Conservation (phyloP, 2,329 filamentous ascomycete species). For the Microsporum audouinii region DNA sequence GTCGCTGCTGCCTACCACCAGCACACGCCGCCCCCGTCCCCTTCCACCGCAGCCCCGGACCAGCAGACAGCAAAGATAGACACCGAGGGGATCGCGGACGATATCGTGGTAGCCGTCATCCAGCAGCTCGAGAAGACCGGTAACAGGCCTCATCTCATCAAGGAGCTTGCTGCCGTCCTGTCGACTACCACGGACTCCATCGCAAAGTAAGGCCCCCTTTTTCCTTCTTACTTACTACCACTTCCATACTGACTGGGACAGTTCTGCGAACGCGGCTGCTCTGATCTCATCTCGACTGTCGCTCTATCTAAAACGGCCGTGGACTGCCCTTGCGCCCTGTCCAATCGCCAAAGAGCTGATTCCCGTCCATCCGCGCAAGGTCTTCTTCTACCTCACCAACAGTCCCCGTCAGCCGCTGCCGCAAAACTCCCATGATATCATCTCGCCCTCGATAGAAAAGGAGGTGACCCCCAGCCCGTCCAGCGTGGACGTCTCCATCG, state of each 20-base stretch:
- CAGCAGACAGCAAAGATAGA: slow-evolving; percentile 59
- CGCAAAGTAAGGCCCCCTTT: slow-evolving; percentile 61
- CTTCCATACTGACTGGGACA: slow-evolving; percentile 33
- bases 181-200: slow-evolving; percentile 67
- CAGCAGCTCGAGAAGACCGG: slow-evolving; percentile 76
- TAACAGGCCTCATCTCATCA: slow-evolving; percentile 88
- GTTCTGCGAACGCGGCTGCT: slow-evolving; percentile 88
- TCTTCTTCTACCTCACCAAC: slow-evolving; percentile 94
- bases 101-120: slow-evolving; percentile 86
- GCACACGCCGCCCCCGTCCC: slow-evolving; percentile 21
- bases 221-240: slow-evolving; percentile 10
- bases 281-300: slow-evolving; percentile 89
- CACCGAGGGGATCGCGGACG: slow-evolving; percentile 76
- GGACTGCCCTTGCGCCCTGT: slow-evolving; percentile 68
- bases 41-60: slow-evolving; percentile 66
- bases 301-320: slow-evolving; percentile 76
- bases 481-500: slow-evolving; percentile 25
- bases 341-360: slow-evolving; percentile 89
- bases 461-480: slow-evolving; percentile 80
- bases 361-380: slow-evolving; percentile 80
- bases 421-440: slow-evolving; percentile 45
- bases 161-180: slow-evolving; percentile 76
- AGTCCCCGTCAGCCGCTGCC: slow-evolving; percentile 72
- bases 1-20: not conserved
- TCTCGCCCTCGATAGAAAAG: slow-evolving; percentile 41